Base-by-base conservation (phyloP, 108 stramenopile species). In the Nannochloropsis oceanica region DNA sequence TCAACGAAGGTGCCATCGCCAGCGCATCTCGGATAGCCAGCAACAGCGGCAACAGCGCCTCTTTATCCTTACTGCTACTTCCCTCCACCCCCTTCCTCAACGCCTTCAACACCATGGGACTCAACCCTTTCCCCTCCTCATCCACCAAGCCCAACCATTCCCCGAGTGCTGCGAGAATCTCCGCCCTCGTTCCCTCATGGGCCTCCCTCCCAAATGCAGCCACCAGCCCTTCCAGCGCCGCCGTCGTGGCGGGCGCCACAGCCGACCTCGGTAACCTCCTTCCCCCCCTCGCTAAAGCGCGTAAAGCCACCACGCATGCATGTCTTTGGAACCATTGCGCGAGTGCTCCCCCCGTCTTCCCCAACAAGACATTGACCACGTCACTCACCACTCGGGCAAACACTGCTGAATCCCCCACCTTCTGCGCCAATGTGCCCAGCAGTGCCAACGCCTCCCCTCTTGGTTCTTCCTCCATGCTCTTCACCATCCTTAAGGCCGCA, bases 311-410 rank as follows among this genome's bases (percentile, higher is more conserved):
- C 27, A 85, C 82, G 26, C 81, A 42, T 43, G 27, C 81, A 25
- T 85, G 84, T 43, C 88, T 84, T 27, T 88, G 88, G 44, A 82
- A 85, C 88, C 88, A 88, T 44, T 88, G 88, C 10, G 84, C 88
- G 84, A 88, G 50, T 73, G n/a, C 9, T 27, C 84, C 87, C 8
- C 88, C 88, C 44, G 87, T 44, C 44, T 85, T 85, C 11, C 88
- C 88, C 0, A 43, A 27, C 20, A 88, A 43, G 9, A 88, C 84
- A n/a, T 22, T 13, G 26, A 24, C 25, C 43, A 88, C 79, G 73
- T 83, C 88, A 8, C 13, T 20, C n/a, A 83, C 44, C 13, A 85
- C 79, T 43, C 26, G 26, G 12, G 81, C 18, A 27, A 84, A 84
- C 9, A 79, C 87, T n/a, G 59, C 59, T n/a, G 59, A 18, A 73